Percentiles rank a stretch among this genome's conserved stretches.
phyloP scores from a whole-genome alignment of 176 grass and related monocot species.

The Carex cristatella region DNA sequence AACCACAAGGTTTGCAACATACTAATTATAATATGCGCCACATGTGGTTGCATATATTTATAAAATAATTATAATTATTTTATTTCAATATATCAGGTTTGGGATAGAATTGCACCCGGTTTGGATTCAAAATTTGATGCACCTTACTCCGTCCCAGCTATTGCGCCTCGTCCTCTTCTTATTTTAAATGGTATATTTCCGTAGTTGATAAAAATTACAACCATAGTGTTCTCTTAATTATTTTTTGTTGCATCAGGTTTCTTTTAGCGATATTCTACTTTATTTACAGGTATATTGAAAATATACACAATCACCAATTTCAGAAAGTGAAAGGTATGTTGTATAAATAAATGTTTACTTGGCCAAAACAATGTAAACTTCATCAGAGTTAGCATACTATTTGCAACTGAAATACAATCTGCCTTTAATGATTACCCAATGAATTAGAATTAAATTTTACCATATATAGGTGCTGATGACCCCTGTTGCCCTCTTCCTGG shows the following conservation, averaged over 20 bases:
- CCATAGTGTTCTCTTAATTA: neutral
- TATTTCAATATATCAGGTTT: constrained; percentile 42
- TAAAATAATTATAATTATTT: neutral
- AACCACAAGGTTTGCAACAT: neutral
- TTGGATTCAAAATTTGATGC: constrained; percentile 63
- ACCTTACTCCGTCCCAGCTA: constrained; percentile 48
- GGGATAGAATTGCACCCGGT: constrained; percentile 88
- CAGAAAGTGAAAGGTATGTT: neutral
- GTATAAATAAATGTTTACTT: neutral
- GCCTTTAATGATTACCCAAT: neutral
- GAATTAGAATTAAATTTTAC: neutral
- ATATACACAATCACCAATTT: no score
- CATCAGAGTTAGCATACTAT: neutral
- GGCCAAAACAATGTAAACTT: neutral
- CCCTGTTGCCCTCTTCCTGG: constrained; percentile 63
- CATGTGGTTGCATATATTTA: neutral
- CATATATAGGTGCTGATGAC: constrained; percentile 52
- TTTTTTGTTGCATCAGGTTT: neutral
- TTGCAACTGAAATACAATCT: neutral
- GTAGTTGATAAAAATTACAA: neutral
- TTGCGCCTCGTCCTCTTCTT: constrained; percentile 57
- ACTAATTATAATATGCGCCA: neutral
- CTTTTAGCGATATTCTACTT: neutral
- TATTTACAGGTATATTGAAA: neutral
- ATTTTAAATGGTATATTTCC: constrained; percentile 60